Evolutionary conservation across 2,329 filamentous ascomycete genomes (phyloP).

Genomic region (Colletotrichum gigasporum): DNA sequence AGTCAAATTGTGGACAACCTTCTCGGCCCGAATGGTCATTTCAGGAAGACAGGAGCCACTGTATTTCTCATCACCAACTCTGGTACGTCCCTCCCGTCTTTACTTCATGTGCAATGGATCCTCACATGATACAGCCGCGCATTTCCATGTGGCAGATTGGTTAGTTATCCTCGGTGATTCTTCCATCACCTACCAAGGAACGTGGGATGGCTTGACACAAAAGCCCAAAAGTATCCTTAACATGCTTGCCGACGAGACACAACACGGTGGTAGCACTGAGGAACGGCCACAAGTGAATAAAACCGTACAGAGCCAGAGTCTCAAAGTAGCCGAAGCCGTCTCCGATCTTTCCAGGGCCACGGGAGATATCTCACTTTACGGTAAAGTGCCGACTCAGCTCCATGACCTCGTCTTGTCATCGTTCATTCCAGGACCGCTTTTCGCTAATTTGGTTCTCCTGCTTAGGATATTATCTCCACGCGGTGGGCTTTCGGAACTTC

Average conservation of each 20-base stretch:
- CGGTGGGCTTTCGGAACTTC: neutral
- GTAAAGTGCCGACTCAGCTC: neutral
- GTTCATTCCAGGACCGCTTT: too few relatives aligned
- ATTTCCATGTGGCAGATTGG: neutral
- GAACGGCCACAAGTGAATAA: neutral
- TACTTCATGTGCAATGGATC: neutral
- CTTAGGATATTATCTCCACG: constrained; percentile 3
- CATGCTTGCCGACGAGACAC: neutral
- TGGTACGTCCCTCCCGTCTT: neutral
- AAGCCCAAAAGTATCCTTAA: neutral
- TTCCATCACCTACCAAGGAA: neutral
- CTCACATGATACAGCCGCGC: neutral
- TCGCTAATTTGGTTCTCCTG: neutral
- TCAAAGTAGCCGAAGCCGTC: constrained; percentile 9
- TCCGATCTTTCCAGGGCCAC: constrained; percentile 7
- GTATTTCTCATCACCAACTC: constrained; percentile 15
- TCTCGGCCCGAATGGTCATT: constrained; percentile 31
- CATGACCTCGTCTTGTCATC: too few relatives aligned
- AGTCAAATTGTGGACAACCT: constrained; percentile 26
- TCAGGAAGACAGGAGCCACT: constrained; percentile 33
- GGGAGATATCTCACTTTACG: constrained; percentile 18
- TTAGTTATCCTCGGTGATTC: neutral
- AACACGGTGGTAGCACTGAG: neutral
- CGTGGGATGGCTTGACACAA: neutral
- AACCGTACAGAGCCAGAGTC: neutral